Evolutionary conservation across 2,329 filamentous ascomycete species (phyloP).

Genomic region (Neofusicoccum sp.): DNA sequence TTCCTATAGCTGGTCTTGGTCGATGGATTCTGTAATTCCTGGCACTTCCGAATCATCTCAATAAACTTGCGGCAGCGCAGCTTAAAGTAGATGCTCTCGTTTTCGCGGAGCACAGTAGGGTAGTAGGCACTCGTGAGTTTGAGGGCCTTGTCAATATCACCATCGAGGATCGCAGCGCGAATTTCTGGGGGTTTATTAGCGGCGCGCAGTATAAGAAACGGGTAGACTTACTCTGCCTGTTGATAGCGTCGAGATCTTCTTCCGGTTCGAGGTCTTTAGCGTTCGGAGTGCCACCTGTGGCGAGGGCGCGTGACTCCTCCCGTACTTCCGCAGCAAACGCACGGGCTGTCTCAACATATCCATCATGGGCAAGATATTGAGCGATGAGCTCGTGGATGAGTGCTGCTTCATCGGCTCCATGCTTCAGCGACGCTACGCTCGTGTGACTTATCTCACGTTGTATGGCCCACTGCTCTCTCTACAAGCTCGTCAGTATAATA

Average conservation of each 20-base stretch:
- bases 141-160: slow-evolving; percentile 88
- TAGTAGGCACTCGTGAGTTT: slow-evolving; percentile 77
- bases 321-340: slow-evolving; percentile 83
- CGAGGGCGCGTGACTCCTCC: slow-evolving; percentile 68
- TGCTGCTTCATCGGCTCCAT: slow-evolving; percentile 67
- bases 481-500: slow-evolving; percentile 17
- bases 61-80: slow-evolving; percentile 89
- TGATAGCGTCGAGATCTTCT: slow-evolving; percentile 82
- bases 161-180: slow-evolving; percentile 80
- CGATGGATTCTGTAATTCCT: slow-evolving; percentile 42
- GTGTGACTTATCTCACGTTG: slow-evolving; percentile 60
- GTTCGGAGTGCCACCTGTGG: slow-evolving; percentile 49
- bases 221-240: slow-evolving; percentile 69
- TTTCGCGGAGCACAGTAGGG: slow-evolving; percentile 72
- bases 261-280: slow-evolving; percentile 63
- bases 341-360: slow-evolving; percentile 88
- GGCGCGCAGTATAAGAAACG: slow-evolving; percentile 13
- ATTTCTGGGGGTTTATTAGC: slow-evolving; percentile 61
- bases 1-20: slow-evolving; percentile 29
- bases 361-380: slow-evolving; percentile 91
- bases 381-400: slow-evolving; percentile 80
- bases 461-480: slow-evolving; percentile 62
- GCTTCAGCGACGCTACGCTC: slow-evolving; percentile 60
- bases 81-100: slow-evolving; percentile 83
- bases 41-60: slow-evolving; percentile 64